Evolutionary conservation across 176 grass and related monocot species (phyloP).

Genomic region (Aegilops longissima): DNA sequence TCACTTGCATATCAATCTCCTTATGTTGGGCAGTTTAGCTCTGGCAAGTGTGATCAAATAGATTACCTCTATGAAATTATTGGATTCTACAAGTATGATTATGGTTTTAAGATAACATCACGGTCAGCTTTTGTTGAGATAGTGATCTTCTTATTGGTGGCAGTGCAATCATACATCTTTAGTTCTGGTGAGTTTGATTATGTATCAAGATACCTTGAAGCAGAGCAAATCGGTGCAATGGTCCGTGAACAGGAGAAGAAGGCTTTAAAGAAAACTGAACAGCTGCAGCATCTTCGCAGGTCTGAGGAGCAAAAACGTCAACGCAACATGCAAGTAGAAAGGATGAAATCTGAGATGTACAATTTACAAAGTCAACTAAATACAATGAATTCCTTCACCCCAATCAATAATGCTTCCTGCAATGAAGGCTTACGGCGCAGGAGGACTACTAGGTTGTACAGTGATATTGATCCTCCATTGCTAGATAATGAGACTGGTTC

Average conservation of each 20-base stretch:
- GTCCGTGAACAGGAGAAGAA: constrained; percentile 94
- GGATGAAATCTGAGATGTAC: constrained; percentile 97
- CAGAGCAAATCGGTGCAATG: constrained; percentile 96
- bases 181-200: constrained; percentile 88
- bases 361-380: constrained; percentile 94
- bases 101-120: constrained; percentile 97
- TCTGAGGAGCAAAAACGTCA: constrained; percentile 87
- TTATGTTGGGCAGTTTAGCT: constrained; percentile 89
- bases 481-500: constrained; percentile 46
- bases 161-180: constrained; percentile 95
- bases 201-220: constrained; percentile 93
- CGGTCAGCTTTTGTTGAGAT: constrained; percentile 97
- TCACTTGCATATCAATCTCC: constrained; percentile 99
- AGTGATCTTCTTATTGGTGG: constrained; percentile 90
- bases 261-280: constrained; percentile 84
- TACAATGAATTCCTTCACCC: constrained; percentile 66
- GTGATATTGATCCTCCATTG: constrained; percentile 13
- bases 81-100: constrained; percentile 99
- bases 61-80: constrained; percentile 93
- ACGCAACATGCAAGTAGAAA: constrained; percentile 90
- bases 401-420: constrained; percentile 45
- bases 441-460: constrained; percentile 40
- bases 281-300: constrained; percentile 78
- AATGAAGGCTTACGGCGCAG: constrained; percentile 72
- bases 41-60: constrained; percentile 83